These are phyloP conservation scores for thale cress (Arabidopsis thaliana) DNA, from an alignment of 345 rosid species.

Conservation along the genomic window DNA sequence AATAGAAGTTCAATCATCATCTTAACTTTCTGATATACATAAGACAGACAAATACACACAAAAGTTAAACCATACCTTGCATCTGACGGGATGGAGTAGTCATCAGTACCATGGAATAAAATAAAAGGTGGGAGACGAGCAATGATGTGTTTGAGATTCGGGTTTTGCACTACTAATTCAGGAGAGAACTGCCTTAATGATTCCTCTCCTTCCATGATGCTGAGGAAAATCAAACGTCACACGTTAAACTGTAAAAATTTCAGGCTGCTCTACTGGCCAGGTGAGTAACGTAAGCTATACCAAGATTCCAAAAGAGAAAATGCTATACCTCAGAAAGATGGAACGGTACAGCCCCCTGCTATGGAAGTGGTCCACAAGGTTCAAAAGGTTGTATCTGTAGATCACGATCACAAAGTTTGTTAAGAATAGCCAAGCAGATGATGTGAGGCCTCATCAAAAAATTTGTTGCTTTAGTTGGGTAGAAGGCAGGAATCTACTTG, in stretches of 20 bases:
- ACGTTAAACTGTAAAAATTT: not conserved
- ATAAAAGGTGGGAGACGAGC: conserved; percentile 76
- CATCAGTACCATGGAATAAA: conserved; percentile 93
- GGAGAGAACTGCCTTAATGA: conserved; percentile 82
- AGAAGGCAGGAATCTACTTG: conserved; percentile 25
- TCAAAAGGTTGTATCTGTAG: conserved; percentile 85
- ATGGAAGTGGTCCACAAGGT: conserved; percentile 87
- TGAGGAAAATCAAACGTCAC: conserved; percentile 42
- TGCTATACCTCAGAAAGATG: conserved; percentile 67
- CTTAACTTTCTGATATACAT: conserved; percentile 19
- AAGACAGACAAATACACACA: conserved; percentile 27
- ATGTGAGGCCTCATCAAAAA: not conserved
- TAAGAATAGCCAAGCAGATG: conserved; percentile 6
- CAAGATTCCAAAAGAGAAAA: not conserved
- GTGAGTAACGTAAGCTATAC: conserved; percentile 20
- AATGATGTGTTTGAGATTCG: conserved; percentile 56
- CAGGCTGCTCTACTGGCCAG: conserved; percentile 5
- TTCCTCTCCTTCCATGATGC: conserved; percentile 97
- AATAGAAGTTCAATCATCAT: conserved; percentile 14
- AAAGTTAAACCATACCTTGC: conserved; percentile 63
- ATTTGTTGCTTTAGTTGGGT: not conserved
- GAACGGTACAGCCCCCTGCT: conserved; percentile 84
- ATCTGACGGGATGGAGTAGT: conserved; percentile 91
- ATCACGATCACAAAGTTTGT: conserved; percentile 21
- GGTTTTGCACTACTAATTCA: conserved; percentile 75